These are phyloP conservation scores for Yamadazyma oceani DNA, from an alignment of 1,139 yeast species.

Conservation along the genomic window DNA sequence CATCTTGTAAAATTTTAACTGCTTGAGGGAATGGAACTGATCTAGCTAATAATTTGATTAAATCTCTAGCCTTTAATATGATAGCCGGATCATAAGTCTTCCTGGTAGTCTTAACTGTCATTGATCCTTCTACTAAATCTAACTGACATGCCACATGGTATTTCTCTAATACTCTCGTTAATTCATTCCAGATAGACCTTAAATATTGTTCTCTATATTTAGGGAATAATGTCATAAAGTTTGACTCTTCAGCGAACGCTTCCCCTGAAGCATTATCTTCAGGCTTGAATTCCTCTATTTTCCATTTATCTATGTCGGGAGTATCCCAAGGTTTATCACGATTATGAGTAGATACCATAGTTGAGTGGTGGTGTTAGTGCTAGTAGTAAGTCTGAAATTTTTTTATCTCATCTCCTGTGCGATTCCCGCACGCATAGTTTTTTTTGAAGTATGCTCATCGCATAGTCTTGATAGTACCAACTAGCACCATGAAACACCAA, in stretches of 20 bases:
- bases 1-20: slow-evolving; percentile 84
- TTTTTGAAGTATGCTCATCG: background rate
- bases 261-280: slow-evolving; percentile 86
- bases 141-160: slow-evolving; percentile 78
- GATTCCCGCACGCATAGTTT: background rate
- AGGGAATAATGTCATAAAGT: slow-evolving; percentile 93
- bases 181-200: slow-evolving; percentile 91
- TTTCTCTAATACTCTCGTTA: slow-evolving; percentile 72
- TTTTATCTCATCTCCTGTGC: slow-evolving; percentile 16
- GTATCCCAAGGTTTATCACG: slow-evolving; percentile 99
- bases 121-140: slow-evolving; percentile 93
- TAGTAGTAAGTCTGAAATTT: background rate
- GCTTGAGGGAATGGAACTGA: slow-evolving; percentile 99
- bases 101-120: slow-evolving; percentile 94
- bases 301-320: slow-evolving; percentile 93
- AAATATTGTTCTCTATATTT: slow-evolving; percentile 92
- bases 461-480: too few relatives aligned
- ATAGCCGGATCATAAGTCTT: slow-evolving; percentile 95
- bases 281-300: slow-evolving; percentile 80
- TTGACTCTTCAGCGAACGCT: slow-evolving; percentile 90
- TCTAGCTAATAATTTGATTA: slow-evolving; percentile 89
- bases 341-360: slow-evolving; percentile 89
- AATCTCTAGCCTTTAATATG: slow-evolving; percentile 90
- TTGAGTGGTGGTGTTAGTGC: slow-evolving; percentile 6
- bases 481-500: slow-evolving; percentile 8